Conservation (phyloP, 768 basidiomycete genomes). For the Lepiota venenata region DNA sequence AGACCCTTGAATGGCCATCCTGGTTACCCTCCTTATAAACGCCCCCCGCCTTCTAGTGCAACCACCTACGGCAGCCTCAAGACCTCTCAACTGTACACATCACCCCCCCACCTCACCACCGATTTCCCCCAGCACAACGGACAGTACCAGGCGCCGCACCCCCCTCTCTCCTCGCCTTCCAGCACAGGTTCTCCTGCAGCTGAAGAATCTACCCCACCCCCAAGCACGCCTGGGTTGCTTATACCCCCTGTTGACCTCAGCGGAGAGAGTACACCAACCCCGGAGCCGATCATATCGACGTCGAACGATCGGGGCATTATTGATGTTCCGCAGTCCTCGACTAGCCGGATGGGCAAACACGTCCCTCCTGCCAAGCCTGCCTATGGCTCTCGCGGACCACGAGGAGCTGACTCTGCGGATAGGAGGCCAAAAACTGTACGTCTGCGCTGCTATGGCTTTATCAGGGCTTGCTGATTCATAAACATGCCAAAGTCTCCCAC, state of each 20-base stretch:
- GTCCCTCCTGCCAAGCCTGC: constrained; percentile 30
- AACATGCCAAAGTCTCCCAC: constrained; percentile 35
- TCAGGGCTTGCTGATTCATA: constrained; percentile 16
- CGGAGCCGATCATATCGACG: constrained; percentile 7
- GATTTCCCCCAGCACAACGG: constrained; percentile 23
- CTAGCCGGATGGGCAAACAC: constrained; percentile 31
- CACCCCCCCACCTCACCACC: constrained; percentile 24
- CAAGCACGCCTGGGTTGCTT: constrained; percentile 56
- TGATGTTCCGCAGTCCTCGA: constrained; percentile 12
- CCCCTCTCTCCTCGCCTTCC: constrained; percentile 67
- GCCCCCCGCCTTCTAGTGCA: constrained; percentile 14
- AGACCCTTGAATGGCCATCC: constrained; percentile 11
- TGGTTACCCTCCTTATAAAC: constrained; percentile 8
- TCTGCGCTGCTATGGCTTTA: constrained; percentile 17
- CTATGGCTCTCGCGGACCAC: constrained; percentile 23
- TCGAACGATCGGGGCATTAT: constrained; percentile 9
- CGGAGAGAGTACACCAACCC: not conserved
- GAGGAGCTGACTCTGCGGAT: constrained; percentile 14
- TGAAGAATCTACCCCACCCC: constrained; percentile 69
- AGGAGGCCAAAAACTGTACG: constrained; percentile 34
- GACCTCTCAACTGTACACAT: constrained; percentile 16
- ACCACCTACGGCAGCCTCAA: constrained; percentile 13
- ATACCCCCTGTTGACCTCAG: constrained; percentile 22
- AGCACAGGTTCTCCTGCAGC: constrained; percentile 59
- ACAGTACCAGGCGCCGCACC: constrained; percentile 38